These are phyloP conservation scores for Russula foetens DNA, from an alignment of 768 basidiomycete genomes.

Conservation along the genomic window DNA sequence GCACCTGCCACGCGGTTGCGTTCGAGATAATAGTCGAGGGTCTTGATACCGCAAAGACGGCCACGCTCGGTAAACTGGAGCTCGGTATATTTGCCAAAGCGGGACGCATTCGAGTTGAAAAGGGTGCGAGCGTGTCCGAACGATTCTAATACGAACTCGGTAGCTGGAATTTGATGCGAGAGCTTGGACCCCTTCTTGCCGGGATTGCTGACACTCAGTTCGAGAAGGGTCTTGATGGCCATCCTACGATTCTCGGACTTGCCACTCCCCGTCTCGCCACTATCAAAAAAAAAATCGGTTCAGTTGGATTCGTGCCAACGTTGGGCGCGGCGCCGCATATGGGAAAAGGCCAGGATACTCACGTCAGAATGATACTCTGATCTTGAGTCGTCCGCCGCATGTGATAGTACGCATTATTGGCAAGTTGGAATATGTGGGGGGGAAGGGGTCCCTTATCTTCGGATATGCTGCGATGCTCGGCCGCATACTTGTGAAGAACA, in stretches of 20 bases:
- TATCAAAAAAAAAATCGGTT: constrained; percentile 27
- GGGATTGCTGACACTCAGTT: constrained; percentile 77
- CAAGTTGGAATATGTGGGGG: constrained; percentile 90
- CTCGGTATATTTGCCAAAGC: constrained; percentile 97
- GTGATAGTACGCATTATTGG: constrained; percentile 90
- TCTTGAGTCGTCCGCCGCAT: constrained; percentile 93
- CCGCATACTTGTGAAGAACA: constrained; percentile 75
- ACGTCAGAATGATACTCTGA: constrained; percentile 84
- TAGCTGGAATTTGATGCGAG: constrained; percentile 76
- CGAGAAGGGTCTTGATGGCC: constrained; percentile 88
- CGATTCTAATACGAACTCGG: constrained; percentile 91
- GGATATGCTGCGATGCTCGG: constrained; percentile 72
- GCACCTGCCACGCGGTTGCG: constrained; percentile 81
- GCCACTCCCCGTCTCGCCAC: constrained; percentile 88
- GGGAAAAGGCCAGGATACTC: constrained; percentile 24
- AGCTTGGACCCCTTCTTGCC: constrained; percentile 95
- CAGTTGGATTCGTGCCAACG: background rate
- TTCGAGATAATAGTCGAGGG: constrained; percentile 94
- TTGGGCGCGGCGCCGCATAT: background rate
- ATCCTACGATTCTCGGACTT: constrained; percentile 88
- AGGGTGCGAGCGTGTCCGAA: constrained; percentile 91
- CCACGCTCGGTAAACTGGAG: constrained; percentile 94
- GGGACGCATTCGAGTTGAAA: constrained; percentile 91
- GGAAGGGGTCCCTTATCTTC: constrained; percentile 51
- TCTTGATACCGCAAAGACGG: constrained; percentile 82